Base-by-base conservation (phyloP, 257 asterid genomes). In the Lantana camara region DNA sequence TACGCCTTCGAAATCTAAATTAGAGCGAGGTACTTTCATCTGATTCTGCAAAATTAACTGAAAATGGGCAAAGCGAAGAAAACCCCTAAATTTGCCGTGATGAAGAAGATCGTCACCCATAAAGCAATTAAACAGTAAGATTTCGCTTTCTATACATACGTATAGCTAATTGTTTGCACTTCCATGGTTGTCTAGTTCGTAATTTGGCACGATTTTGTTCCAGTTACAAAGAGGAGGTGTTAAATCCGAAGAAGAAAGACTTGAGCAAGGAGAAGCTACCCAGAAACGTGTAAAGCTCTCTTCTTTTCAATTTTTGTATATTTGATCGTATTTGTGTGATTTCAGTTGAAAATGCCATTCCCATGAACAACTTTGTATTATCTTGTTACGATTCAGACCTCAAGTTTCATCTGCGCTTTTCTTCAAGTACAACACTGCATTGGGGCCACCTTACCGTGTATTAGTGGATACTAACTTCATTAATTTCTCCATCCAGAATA, bases 391-490 rank as follows among this genome's bases (percentile, higher is more conserved):
- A 41, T 79, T 79, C 85, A 94, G 99, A 19, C 99, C 99, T 8
- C 85, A 87, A 52, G 89, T 87, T 72, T 83, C 97, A 0, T 85
- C 99, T 29, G 95, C 99, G 1, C 95, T 94, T 34, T 94, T 74
- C 79, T 90, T 90, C 87, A 77, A 67, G 78, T 77, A 94, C 69
- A 94, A 94, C 79, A 80, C 97, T 44, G 99, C 96, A 0, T 65
- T 94, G 78, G 99, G 97, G 24, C 99, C 96, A 9, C 99, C 99
- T 0, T 94, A 94, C 29, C 81, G 83, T 42, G 95, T 94, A 63
- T 66, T 94, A 76, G 92, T 94, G 21, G 99, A 94, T 83, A 94
- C 99, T 60, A 94, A 94, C 79, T 90, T 94, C 77, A 94, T 94
- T 65, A 94, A 94, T 76, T 86, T 86, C 84, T 94, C 99, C 76